Conservation (phyloP, 129 eudicot species). For the Tagetes erecta region DNA sequence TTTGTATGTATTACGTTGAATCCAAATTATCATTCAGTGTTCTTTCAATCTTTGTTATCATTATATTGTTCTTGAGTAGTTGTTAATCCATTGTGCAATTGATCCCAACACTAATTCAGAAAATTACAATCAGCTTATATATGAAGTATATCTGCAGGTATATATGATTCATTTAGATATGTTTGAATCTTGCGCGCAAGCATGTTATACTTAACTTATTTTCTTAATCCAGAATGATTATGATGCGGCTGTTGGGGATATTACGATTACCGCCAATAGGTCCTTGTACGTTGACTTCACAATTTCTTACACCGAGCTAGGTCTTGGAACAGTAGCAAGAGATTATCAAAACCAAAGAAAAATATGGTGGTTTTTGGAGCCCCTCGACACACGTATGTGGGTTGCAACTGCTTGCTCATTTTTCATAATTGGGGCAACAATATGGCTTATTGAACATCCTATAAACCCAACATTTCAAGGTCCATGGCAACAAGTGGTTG, state of each 20-base stretch:
- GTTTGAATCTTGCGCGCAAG: background rate
- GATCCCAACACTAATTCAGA: background rate
- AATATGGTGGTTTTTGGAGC: constrained; percentile 16
- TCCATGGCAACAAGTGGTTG: constrained; percentile 4
- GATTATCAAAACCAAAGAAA: background rate
- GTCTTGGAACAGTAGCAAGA: background rate
- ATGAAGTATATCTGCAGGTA: constrained; percentile 12
- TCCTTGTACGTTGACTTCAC: constrained; percentile 14
- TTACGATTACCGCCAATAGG: constrained; percentile 2
- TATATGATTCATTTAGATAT: background rate
- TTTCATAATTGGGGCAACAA: constrained; percentile 13
- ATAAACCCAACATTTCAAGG: background rate
- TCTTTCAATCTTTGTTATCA: too few species aligned
- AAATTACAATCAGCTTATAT: constrained; percentile 3
- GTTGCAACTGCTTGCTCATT: background rate
- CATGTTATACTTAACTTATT: background rate
- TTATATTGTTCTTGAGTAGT: too few species aligned
- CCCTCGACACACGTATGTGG: constrained; percentile 4
- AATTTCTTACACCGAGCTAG: constrained; percentile 8
- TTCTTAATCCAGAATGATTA: background rate
- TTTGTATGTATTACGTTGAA: too few species aligned
- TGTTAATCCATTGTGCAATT: too few species aligned
- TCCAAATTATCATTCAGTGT: too few species aligned
- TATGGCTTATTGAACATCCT: constrained; percentile 17
- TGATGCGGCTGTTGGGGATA: constrained; percentile 8